These are phyloP conservation scores for Phytophthora megakarya DNA, from an alignment of 352 stramenopile genomes.

Conservation along the genomic window DNA sequence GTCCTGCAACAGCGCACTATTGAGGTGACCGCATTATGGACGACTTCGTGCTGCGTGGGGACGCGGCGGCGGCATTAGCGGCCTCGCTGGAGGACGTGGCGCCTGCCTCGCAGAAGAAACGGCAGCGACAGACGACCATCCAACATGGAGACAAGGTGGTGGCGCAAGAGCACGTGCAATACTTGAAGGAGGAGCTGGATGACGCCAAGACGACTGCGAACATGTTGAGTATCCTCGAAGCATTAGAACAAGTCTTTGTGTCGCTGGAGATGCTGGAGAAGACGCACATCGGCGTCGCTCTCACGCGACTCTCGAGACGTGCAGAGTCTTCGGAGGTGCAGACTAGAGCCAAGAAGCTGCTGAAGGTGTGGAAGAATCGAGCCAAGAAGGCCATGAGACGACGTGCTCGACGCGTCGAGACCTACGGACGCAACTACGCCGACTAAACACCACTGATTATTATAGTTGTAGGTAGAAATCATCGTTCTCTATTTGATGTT, in stretches of 20 bases:
- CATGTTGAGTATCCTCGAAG: slow-evolving; percentile 55
- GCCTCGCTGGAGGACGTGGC: slow-evolving; percentile 17
- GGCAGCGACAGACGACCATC: slow-evolving; percentile 68
- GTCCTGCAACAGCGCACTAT: slow-evolving; percentile 10
- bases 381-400: slow-evolving; percentile 74
- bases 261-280: slow-evolving; percentile 87
- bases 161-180: slow-evolving; percentile 63
- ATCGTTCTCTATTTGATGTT: slow-evolving; percentile 13
- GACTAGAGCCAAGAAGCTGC: slow-evolving; percentile 41
- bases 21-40: slow-evolving; percentile 45
- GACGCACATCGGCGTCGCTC: slow-evolving; percentile 50
- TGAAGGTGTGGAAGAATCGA: slow-evolving; percentile 66
- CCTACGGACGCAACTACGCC: slow-evolving; percentile 70
- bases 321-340: slow-evolving; percentile 45
- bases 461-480: slow-evolving; percentile 1
- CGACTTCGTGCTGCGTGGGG: slow-evolving; percentile 61
- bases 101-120: slow-evolving; percentile 29
- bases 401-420: slow-evolving; percentile 59
- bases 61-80: slow-evolving; percentile 42
- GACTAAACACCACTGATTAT: slow-evolving; percentile 43
- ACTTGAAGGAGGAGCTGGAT: slow-evolving; percentile 72
- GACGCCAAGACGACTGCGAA: slow-evolving; percentile 47
- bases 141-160: slow-evolving; percentile 75
- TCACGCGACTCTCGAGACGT: slow-evolving; percentile 41
- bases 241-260: slow-evolving; percentile 70